Conservation (phyloP, 768 basidiomycete species). For the Boletus reticulatus region DNA sequence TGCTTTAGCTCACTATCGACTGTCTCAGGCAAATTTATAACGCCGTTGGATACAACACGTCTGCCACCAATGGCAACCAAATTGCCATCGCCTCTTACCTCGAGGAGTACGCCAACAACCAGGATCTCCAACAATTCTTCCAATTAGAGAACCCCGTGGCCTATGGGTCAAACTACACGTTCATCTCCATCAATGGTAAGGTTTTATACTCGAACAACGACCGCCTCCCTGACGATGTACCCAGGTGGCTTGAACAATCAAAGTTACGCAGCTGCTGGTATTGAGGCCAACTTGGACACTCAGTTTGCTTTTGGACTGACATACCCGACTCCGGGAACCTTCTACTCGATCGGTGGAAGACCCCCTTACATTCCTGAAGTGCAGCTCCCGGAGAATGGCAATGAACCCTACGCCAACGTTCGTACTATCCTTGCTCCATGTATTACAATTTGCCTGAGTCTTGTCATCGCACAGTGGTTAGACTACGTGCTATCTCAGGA, state of each 20-base stretch:
- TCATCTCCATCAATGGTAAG: slow-evolving; percentile 55
- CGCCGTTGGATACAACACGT: slow-evolving; percentile 43
- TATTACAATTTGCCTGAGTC: background rate
- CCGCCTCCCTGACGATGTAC: slow-evolving; percentile 5
- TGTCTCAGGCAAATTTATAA: slow-evolving; percentile 60
- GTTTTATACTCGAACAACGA: background rate
- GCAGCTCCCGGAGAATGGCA: slow-evolving; percentile 37
- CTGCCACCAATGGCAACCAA: slow-evolving; percentile 41
- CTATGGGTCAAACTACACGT: slow-evolving; percentile 47
- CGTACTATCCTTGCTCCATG: slow-evolving; percentile 10
- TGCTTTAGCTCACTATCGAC: slow-evolving; percentile 44
- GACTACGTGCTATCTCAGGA: slow-evolving; percentile 50
- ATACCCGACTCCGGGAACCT: slow-evolving; percentile 56
- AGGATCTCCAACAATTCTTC: slow-evolving; percentile 54
- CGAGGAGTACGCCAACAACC: slow-evolving; percentile 50
- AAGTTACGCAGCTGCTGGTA: slow-evolving; percentile 46
- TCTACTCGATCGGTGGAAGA: slow-evolving; percentile 60
- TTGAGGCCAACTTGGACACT: slow-evolving; percentile 65
- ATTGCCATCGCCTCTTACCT: slow-evolving; percentile 58
- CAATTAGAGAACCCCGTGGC: slow-evolving; percentile 47
- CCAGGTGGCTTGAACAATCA: slow-evolving; percentile 64
- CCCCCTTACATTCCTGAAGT: slow-evolving; percentile 57
- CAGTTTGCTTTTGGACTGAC: slow-evolving; percentile 68
- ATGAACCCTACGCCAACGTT: slow-evolving; percentile 49
- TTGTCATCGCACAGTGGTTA: slow-evolving; percentile 48